Percentiles rank a stretch among this genome's conserved stretches.
These are phyloP conservation scores for Euphorbia schlechtendalii DNA, from an alignment of 441 rosid genomes.

Conservation along the genomic window DNA sequence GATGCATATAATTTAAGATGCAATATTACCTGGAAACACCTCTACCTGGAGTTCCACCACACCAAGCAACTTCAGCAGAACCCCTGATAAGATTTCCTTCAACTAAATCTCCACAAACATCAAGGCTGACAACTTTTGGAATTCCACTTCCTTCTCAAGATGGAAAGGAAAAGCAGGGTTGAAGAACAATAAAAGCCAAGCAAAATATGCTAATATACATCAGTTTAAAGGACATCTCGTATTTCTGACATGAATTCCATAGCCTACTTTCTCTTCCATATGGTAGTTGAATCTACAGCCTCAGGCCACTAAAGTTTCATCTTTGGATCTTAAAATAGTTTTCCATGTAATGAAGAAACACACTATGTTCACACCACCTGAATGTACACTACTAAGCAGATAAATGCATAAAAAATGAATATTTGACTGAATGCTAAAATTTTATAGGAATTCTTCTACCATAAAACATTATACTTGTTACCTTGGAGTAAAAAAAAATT, in stretches of 20 bases:
- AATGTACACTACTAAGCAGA: slow-evolving; percentile 1
- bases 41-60: slow-evolving; percentile 95
- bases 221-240: background rate
- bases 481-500: slow-evolving; percentile 5
- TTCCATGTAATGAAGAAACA: background rate
- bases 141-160: slow-evolving; percentile 67
- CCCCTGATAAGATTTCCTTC: slow-evolving; percentile 80
- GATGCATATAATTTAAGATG: slow-evolving; percentile 4
- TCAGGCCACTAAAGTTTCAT: background rate
- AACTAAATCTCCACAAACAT: slow-evolving; percentile 76
- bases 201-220: background rate
- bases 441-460: slow-evolving; percentile 6
- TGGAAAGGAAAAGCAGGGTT: slow-evolving; percentile 19
- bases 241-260: background rate
- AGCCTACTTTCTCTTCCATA: background rate
- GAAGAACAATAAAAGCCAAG: slow-evolving; percentile 12
- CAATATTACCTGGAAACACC: slow-evolving; percentile 73
- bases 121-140: slow-evolving; percentile 92
- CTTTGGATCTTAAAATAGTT: background rate
- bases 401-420: background rate
- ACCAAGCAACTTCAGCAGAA: slow-evolving; percentile 86
- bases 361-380: background rate
- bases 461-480: slow-evolving; percentile 8
- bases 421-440: background rate
- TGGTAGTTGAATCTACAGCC: background rate